These are phyloP conservation scores for Plantago coronopus DNA, from an alignment of 305 asterid species.

Conservation along the genomic window DNA sequence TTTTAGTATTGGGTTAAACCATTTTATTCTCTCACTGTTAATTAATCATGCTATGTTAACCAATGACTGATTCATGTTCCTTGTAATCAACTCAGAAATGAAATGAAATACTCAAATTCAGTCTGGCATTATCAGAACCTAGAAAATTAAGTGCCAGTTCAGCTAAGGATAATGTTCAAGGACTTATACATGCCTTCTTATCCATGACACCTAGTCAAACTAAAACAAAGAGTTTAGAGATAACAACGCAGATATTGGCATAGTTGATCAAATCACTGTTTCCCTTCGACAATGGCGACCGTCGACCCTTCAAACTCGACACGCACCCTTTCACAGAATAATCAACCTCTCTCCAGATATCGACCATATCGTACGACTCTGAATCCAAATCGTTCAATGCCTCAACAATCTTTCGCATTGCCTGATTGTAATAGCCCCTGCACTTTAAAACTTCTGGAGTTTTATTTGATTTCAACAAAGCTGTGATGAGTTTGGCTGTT, in stretches of 20 bases:
- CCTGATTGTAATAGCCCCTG: constrained; percentile 18
- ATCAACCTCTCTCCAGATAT: constrained; percentile 4
- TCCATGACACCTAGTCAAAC: too few species aligned
- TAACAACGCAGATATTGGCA: constrained; percentile 29
- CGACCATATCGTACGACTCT: constrained; percentile 27
- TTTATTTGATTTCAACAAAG: constrained; percentile 6
- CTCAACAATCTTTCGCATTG: constrained; percentile 7
- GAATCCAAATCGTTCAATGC: constrained; percentile 29
- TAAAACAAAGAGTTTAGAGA: constrained; percentile 22
- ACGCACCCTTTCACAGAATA: constrained; percentile 20
- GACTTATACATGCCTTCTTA: too few species aligned
- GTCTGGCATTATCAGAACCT: too few species aligned
- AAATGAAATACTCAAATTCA: too few species aligned
- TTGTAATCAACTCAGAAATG: too few species aligned
- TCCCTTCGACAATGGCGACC: constrained; percentile 15
- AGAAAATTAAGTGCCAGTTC: too few species aligned
- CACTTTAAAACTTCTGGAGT: constrained; percentile 19
- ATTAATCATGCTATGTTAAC: too few species aligned
- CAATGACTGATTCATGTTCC: too few species aligned
- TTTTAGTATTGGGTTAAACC: too few species aligned
- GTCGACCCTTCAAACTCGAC: neutral
- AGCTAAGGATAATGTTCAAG: too few species aligned
- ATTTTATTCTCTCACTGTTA: too few species aligned
- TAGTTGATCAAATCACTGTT: constrained; percentile 25
- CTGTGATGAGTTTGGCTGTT: constrained; percentile 24